Base-by-base conservation (phyloP, 2,329 filamentous ascomycete species). In the Epichloe gansuensis region DNA sequence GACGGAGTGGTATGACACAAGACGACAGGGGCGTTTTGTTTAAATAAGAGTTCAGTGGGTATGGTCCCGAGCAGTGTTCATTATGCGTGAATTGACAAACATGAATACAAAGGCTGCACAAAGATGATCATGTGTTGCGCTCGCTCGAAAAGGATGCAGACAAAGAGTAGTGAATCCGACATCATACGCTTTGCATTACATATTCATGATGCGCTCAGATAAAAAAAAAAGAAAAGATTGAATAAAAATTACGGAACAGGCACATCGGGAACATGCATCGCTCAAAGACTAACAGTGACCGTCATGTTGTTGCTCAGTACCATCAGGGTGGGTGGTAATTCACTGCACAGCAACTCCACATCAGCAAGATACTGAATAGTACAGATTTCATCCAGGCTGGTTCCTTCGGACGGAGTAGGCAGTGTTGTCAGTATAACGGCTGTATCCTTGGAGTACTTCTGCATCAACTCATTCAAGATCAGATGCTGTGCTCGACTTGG, bases 271-370 rank as follows among this genome's bases (percentile, higher is more conserved):
- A 34, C 31, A 23, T 34, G 5, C n/a, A 25, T 25, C 4, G n/a
- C 11, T 60, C 39, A 87, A 55, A 88, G 67, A 64, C 82, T 86
- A 61, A 86, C 85, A 6, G 85, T 94, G 46, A 94, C 88, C 15
- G 87, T 94, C 85, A 94, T 89, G 61, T 83, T 89, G 67, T 94
- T 94, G 66, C 85, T 89, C 67, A 94, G 77, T 40, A 95, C 85
- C 65, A 95, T 71, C 60, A 94, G 65, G 45, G 82, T 80, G 1
- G 89, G 88, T 31, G 88, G 87, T 55, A 91, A 69, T 11, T 80
- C 84, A 60, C 84, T 79, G 65, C 85, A 91, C 53, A 95, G 68
- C 2, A 93, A 78, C 65, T 93, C 86, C 54, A 91, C 72, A 66
- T 89, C 85, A 48, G 79, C 83, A 47, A 95, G 71, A 65, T 93